Evolutionary conservation across 1,139 yeast species (phyloP), one percentile per base, ranked within the genome.

Genomic region (Saccharomyces pastorianus): DNA sequence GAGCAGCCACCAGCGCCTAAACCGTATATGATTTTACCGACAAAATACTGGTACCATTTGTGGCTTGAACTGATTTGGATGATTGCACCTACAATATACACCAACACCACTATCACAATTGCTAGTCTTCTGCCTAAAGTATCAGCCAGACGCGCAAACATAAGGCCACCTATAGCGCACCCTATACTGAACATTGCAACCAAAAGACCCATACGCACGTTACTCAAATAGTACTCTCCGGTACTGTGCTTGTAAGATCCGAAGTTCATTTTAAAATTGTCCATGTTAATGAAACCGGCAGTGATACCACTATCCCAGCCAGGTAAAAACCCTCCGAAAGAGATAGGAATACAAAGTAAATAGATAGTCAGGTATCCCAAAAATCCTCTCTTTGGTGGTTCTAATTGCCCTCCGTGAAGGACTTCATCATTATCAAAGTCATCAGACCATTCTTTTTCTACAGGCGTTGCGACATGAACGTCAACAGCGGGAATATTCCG

Each of bases 251-350:
- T 78, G 23, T 49, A 49, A 9, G 32, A 27, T 61, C 81, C 81
- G 59, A 83, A 85, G 59, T 78, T 74, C 44, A 64, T 64, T 53
- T 69, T 72, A 65, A 83, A 88, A 61, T 80, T 81, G 6, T 77
- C 70, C 88, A 84, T 83, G 65, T 83, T 83, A 65, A 85, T 77
- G 62, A 85, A 82, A 64, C 93, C 93, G 29, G 85, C 79, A 66
- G 84, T 83, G 63, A 87, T 82, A 72, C 89, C 89, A 34, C 88
- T 83, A 72, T 83, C 88, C 77, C 82, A 83, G 60, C 88, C 88
- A 41, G 32, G 27, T 26, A 38, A 13, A 4, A 38, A 38, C 6
- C 44, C 44, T 4, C 44, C 44, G 5, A 38, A 38, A 9, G 44
- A 38, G 5, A 38, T 38, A 20, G 44, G 44, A 20, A 7, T 7